A percentile compares a stretch with the other conserved stretches of the same genome.
These are phyloP conservation scores for Trichoderma gracile DNA, from an alignment of 2,329 filamentous ascomycete genomes.

Conservation along the genomic window DNA sequence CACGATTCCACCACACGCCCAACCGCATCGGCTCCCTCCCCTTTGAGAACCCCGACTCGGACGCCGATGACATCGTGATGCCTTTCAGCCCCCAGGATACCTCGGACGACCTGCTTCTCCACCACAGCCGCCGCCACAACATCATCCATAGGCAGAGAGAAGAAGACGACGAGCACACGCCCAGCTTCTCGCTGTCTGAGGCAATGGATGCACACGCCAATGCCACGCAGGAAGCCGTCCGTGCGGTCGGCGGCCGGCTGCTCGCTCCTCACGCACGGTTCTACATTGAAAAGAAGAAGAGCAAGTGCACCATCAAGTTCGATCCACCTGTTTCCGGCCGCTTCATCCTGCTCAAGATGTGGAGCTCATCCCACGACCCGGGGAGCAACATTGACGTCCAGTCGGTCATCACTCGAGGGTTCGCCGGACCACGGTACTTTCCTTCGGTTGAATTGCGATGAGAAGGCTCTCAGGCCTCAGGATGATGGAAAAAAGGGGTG, in stretches of 20 bases:
- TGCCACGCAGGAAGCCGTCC: conserved; percentile 58
- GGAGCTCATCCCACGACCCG: conserved; percentile 70
- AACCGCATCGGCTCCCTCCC: conserved; percentile 57
- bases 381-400: conserved; percentile 82
- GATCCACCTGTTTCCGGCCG: conserved; percentile 78
- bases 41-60: conserved; percentile 52
- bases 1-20: conserved; percentile 44
- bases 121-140: conserved; percentile 32
- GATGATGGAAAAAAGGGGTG: not conserved
- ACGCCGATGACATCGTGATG: conserved; percentile 36
- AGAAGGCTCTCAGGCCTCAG: conserved; percentile 11
- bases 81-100: conserved; percentile 35
- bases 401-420: conserved; percentile 79
- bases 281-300: conserved; percentile 78
- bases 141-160: conserved; percentile 28
- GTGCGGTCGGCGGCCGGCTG: conserved; percentile 59
- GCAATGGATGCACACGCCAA: conserved; percentile 51
- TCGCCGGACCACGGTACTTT: conserved; percentile 82
- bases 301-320: conserved; percentile 83
- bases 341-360: conserved; percentile 87
- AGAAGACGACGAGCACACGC: conserved; percentile 28
- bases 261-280: conserved; percentile 78
- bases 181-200: conserved; percentile 35
- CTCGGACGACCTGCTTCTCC: conserved; percentile 32
- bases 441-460: conserved; percentile 65